Conservation (phyloP, 805 yeast genomes). For the Barnettozyma pratensis region DNA sequence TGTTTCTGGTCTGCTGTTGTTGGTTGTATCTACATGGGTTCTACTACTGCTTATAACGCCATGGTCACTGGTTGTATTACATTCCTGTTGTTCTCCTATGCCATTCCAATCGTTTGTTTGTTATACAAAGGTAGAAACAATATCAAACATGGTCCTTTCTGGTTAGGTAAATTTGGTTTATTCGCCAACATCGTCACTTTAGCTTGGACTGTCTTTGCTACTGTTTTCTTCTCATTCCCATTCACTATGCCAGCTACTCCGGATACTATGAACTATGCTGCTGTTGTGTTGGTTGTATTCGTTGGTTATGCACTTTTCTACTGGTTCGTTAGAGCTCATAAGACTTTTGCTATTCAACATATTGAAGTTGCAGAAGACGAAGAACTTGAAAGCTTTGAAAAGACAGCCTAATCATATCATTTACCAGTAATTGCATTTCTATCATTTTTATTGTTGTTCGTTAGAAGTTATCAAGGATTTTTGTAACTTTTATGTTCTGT, state of each 20-base stretch:
- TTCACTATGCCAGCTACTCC: slow-evolving; percentile 52
- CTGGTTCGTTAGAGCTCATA: slow-evolving; percentile 44
- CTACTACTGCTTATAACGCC: slow-evolving; percentile 63
- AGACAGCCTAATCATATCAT: neutral
- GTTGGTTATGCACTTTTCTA: slow-evolving; percentile 39
- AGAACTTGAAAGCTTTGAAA: neutral
- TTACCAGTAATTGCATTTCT: neutral
- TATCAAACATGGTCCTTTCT: slow-evolving; percentile 58
- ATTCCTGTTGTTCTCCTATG: slow-evolving; percentile 50
- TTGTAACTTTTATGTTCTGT: no score
- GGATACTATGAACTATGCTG: slow-evolving; percentile 63
- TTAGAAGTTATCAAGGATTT: no score
- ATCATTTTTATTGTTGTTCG: neutral
- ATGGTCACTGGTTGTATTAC: slow-evolving; percentile 55
- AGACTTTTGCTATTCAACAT: slow-evolving; percentile 26
- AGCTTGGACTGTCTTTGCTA: slow-evolving; percentile 51
- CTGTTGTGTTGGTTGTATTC: slow-evolving; percentile 48
- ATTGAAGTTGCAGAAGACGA: slow-evolving; percentile 5
- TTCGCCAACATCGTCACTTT: slow-evolving; percentile 45
- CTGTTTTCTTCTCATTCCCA: slow-evolving; percentile 62
- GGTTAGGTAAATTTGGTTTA: slow-evolving; percentile 53
- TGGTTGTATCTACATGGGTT: slow-evolving; percentile 58
- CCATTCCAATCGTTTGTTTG: slow-evolving; percentile 48
- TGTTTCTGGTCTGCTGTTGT: slow-evolving; percentile 44
- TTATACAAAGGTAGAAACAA: slow-evolving; percentile 43